A percentile compares a stretch with the other conserved stretches of the same genome.
Conservation (phyloP, 192 early-diverging fungal species). For the Mortierella antarctica region DNA sequence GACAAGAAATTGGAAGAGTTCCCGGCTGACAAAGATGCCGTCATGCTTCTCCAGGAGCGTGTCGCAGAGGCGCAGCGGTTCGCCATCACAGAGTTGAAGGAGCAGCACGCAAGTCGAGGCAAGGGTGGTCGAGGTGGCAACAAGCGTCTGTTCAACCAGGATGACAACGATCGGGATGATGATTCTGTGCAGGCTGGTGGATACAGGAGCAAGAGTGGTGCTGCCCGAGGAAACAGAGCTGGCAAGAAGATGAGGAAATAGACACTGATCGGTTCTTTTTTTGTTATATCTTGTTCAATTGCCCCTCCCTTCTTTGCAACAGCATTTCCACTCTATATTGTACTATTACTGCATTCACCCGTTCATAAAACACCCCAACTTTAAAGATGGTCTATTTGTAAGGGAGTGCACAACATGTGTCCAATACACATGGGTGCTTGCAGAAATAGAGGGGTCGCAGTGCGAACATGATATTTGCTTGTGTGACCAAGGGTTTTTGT, state of each 20-base stretch:
- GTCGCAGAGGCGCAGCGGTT: slow-evolving; percentile 91
- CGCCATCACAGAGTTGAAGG: slow-evolving; percentile 88
- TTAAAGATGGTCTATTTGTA: no score
- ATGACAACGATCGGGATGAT: slow-evolving; percentile 49
- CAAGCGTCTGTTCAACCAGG: slow-evolving; percentile 45
- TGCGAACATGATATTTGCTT: no score
- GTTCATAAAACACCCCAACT: neutral
- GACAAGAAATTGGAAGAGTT: slow-evolving; percentile 89
- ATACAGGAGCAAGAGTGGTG: slow-evolving; percentile 48
- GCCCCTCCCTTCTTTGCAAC: no score
- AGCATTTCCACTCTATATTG: no score
- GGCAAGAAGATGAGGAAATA: slow-evolving; percentile 53
- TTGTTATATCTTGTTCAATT: neutral
- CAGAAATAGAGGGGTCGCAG: no score
- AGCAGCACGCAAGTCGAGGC: slow-evolving; percentile 64
- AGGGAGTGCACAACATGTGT: no score
- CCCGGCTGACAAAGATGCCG: slow-evolving; percentile 82
- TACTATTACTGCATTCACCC: neutral
- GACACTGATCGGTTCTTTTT: neutral
- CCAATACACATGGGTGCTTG: no score
- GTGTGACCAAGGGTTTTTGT: no score
- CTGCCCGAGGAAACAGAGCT: slow-evolving; percentile 42
- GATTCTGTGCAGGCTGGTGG: slow-evolving; percentile 48
- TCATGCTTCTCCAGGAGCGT: slow-evolving; percentile 93
- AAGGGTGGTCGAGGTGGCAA: slow-evolving; percentile 50